phyloP scores from a whole-genome alignment of 164 flowering plant genomes.

The Santalum album region DNA sequence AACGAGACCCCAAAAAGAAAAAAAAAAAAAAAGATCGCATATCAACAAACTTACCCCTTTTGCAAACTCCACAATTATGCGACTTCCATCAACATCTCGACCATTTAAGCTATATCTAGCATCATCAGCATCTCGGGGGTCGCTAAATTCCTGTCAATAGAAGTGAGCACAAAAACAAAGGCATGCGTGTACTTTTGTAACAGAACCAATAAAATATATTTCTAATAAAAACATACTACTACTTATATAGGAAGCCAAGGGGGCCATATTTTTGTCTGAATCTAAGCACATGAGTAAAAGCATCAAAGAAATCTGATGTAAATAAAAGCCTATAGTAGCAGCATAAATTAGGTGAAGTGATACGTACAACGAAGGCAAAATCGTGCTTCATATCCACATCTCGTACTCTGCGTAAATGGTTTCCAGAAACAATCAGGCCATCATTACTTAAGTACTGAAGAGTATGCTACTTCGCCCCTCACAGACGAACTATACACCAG shows the following conservation, averaged over 20 bases:
- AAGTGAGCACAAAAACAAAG: slow-evolving; percentile 4
- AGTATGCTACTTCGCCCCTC: slow-evolving; percentile 74
- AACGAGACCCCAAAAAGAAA: too few species aligned
- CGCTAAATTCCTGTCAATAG: slow-evolving; percentile 67
- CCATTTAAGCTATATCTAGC: slow-evolving; percentile 60
- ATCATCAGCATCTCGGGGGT: slow-evolving; percentile 96
- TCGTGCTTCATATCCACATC: slow-evolving; percentile 99
- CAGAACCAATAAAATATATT: background rate
- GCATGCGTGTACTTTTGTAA: slow-evolving; percentile 17
- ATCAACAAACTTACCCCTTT: slow-evolving; percentile 76
- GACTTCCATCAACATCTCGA: slow-evolving; percentile 55
- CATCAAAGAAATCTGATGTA: background rate
- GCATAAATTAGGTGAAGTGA: background rate
- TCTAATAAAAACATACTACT: background rate
- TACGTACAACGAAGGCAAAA: slow-evolving; percentile 90
- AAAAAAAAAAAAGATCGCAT: too few species aligned
- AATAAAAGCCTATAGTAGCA: background rate
- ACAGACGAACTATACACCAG: slow-evolving; percentile 89
- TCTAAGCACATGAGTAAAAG: background rate
- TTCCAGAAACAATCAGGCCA: slow-evolving; percentile 98
- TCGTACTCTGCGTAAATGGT: slow-evolving; percentile 95
- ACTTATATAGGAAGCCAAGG: too few species aligned
- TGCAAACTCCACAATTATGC: slow-evolving; percentile 77
- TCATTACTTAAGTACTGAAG: slow-evolving; percentile 69
- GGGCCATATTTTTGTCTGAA: too few species aligned